Evolutionary conservation across 495 filamentous ascomycete species (phyloP), one percentile per base, ranked within the genome.

Genomic region (Sordaria brevicollis): DNA sequence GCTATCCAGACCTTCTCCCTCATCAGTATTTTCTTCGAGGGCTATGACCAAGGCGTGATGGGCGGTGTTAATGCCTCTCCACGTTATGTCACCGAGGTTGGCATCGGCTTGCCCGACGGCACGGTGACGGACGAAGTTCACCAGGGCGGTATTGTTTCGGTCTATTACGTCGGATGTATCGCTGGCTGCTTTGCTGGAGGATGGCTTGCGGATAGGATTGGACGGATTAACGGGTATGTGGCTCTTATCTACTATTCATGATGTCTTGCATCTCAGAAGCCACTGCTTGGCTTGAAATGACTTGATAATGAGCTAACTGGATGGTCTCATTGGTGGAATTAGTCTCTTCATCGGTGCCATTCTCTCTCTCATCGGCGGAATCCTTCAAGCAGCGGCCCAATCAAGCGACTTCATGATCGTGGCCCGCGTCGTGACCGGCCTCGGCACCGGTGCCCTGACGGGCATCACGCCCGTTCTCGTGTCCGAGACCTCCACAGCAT

Each of bases 31-130:
- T 86, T 86, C 76, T 86, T 86, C 76, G 82, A 84, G 70, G 84
- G 85, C n/a, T 90, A 90, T 76, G 88, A 90, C 70, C 88, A 90
- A 75, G 90, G 90, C 69, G 87, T 93, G 84, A 92, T 92, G 89
- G 86, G 88, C 21, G 90, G 91, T 65, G 91, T 92, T 8, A 92
- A 92, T 76, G 33, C 35, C 29, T 65, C 75, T 35, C 33, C 80
- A 7, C 80, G 85, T 41, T 89, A 84, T 74, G 80, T 86, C 35
- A 69, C 79, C 15, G 77, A 71, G 71, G 69, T 75, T n/a, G 71
- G 73, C n/a, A 71, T 77, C 65, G 74, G 76, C 70, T 36, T 57
- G 13, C 57, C 43, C 19, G 74, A 75, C 35, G 69, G 68, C 19
- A 69, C 66, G 15, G 69, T 76, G 34, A 75, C 76, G 33, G 69